These are phyloP conservation scores for Leccinum arenicola DNA, from an alignment of 768 basidiomycete species.

Conservation along the genomic window DNA sequence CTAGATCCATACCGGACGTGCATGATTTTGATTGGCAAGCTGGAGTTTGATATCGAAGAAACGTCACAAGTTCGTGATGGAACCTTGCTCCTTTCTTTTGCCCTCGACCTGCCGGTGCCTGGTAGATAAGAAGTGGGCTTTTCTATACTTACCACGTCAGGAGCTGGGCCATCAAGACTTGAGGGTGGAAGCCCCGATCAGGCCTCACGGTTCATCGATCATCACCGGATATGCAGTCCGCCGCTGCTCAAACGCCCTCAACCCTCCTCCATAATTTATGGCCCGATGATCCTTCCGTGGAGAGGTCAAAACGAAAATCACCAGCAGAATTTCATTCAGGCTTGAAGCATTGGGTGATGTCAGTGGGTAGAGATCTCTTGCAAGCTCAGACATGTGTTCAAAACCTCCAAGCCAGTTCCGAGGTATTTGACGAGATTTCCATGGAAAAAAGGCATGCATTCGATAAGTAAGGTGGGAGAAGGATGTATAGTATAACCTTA, in stretches of 20 bases:
- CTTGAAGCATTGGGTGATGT: conserved; percentile 11
- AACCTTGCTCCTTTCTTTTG: background rate
- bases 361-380: background rate
- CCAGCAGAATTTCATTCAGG: background rate
- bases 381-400: background rate
- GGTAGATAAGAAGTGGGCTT: background rate
- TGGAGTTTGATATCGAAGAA: background rate
- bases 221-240: background rate
- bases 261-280: background rate
- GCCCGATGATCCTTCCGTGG: background rate
- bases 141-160: background rate
- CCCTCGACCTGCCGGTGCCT: too few species aligned
- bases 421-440: conserved; percentile 5
- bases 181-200: background rate
- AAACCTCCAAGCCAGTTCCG: background rate
- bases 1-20: background rate
- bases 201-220: background rate
- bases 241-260: background rate
- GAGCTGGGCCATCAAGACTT: background rate
- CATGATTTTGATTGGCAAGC: background rate
- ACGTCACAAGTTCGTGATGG: background rate
- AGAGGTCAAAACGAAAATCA: conserved; percentile 1
- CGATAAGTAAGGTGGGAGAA: background rate
- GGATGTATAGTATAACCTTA: conserved; percentile 3
- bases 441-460: conserved; percentile 3